Base-by-base conservation (phyloP, 2,329 filamentous ascomycete genomes). In the Ascomycota sp. region DNA sequence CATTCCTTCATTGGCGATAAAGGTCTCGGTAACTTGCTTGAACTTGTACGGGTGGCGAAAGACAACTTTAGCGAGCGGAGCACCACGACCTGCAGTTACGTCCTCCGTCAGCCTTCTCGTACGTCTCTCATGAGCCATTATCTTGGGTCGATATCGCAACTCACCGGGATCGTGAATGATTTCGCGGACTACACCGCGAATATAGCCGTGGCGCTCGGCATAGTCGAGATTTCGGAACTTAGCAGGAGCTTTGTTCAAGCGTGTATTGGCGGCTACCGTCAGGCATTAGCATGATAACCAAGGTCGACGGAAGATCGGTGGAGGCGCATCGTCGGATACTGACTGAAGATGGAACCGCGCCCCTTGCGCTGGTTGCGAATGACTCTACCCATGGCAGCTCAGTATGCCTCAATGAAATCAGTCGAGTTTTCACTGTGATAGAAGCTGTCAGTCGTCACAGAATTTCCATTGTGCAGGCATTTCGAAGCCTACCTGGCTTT, bases 1-100 rank as follows among this genome's bases (percentile, higher is more conserved):
- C 84, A 95, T 93, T 69, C 89, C 89, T 72, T 95, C 89, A 68
- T 95, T 98, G 65, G 89, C 89, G 58, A 98, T 98, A 77, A 98
- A 93, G 51, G 89, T 98, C 77, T 98, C 84, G 62, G 78, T 86
- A 61, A 83, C 68, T 59, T 84, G 76, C 76, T 92, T 92, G 79
- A 81, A 95, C 64, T 76, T 74, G 78, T 98, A 98, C 53, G 89
- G 83, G 65, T 92, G 80, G 54, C 89, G 84, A 81, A 98, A 98
- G 52, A 73, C 66, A 56, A 98, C 84, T 65, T 81, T 82, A 59
- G 89, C 89, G 57, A 98, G 81, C 52, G 89, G 89, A 63, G 91
- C 83, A 68, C 89, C 89, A 67, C 89, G 84, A 61, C 54, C 54
- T 57, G 45, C 30, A 43, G 46, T 38, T 30, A 28, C 30, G 32